Base-by-base conservation (phyloP, 116 monocot genomes). In the Thalassia testudinum region DNA sequence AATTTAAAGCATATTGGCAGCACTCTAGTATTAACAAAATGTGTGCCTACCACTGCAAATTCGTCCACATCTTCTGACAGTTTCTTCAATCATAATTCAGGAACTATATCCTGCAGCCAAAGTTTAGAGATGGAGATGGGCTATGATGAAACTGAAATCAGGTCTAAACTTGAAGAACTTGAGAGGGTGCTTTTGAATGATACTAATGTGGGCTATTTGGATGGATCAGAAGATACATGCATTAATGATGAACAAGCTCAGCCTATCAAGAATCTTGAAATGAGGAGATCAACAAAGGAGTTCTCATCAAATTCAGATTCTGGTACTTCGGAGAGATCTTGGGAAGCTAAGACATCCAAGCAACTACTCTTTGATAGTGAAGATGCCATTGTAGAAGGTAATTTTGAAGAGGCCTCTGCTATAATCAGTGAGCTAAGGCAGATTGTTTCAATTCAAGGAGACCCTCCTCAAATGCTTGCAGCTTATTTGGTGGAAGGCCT, bases 401-500 rank as follows among this genome's bases (percentile, higher is more conserved):
- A 70, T 53, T 28, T 65, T 10, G 72, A 79, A 52, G 77, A 79
- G 56, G 97, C 89, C 21, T 65, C 72, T 16, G 38, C 52, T 27
- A 74, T 79, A 47, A 75, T 97, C 53, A 26, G 59, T 1, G 89
- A 89, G 47, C 82, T 97, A 24, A 61, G 85, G 22, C 76, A 75
- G 50, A 62, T 75, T 60, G 97, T 97, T 8, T 89, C 97, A 15
- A 82, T 97, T 37, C 82, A 86, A 59, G 97, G 97, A 12, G 82
- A 89, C 43, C 97, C 97, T 56, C 67, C 74, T 58, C 85, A 89
- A 53, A 78, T 89, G 60, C 73, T 97, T 27, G 86, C 85, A 26
- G 90, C 90, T 21, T 97, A 85, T 50, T 66, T 97, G 53, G 82
- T 89, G 19, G 97, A 97, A 68, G 90, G 85, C 1, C 82, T 97